phyloP scores from a whole-genome alignment of 2,329 filamentous ascomycete species.

The Curvularia spicifera region DNA sequence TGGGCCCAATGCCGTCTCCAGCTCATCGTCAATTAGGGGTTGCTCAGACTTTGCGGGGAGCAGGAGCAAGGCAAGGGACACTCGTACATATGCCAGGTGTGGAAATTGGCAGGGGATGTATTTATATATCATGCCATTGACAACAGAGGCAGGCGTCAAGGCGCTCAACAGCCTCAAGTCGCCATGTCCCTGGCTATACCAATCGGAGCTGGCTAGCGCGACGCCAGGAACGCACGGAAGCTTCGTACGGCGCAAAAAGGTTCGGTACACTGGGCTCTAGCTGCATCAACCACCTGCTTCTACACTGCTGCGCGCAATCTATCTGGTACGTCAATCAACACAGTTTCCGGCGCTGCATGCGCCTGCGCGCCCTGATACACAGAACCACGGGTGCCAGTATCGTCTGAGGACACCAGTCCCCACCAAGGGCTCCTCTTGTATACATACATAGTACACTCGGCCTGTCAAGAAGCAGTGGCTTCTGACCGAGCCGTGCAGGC shows the following conservation, averaged over 20 bases:
- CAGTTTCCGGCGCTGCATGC: not conserved
- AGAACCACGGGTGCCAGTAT: not conserved
- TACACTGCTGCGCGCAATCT: not conserved
- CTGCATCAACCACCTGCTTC: conserved; percentile 10
- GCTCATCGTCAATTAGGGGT: conserved; percentile 12
- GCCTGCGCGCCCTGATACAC: not conserved
- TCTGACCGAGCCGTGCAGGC: conserved; percentile 6
- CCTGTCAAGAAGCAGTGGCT: conserved; percentile 16
- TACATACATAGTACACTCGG: conserved; percentile 6
- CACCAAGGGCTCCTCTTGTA: not conserved
- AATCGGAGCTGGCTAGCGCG: conserved; percentile 3
- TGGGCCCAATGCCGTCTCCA: conserved; percentile 12
- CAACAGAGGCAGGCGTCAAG: not conserved
- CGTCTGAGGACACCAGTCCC: not conserved
- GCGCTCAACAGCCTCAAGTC: conserved; percentile 1
- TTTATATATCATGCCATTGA: conserved; percentile 1
- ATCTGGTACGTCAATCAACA: not conserved
- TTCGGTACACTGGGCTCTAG: conserved; percentile 16
- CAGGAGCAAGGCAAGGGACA: conserved; percentile 3
- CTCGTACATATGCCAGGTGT: conserved; percentile 2
- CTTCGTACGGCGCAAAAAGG: conserved; percentile 3
- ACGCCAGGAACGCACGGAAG: conserved; percentile 11
- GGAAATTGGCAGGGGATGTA: conserved; percentile 11
- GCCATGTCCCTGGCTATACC: not conserved
- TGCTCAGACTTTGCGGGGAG: conserved; percentile 4